Evolutionary conservation across 495 filamentous ascomycete genomes (phyloP), one percentile per base, ranked within the genome.

Genomic region (Xylaria scruposa): DNA sequence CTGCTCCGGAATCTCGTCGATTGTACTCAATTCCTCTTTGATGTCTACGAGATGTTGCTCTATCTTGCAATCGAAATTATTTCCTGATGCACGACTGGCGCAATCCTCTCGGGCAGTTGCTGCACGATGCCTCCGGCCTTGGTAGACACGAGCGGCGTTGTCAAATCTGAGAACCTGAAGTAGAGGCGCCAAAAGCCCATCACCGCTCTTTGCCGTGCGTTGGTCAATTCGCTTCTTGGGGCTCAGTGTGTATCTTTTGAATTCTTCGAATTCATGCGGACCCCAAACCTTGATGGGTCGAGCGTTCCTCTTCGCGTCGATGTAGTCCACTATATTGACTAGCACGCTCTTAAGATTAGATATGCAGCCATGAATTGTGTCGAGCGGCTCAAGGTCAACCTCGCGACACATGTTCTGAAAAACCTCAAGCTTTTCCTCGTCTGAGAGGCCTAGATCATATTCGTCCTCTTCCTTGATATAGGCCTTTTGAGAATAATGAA

Each of bases 241-340:
- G 0, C 68, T n/a, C 5, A 75, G 65, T 0, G 86, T 83, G 71
- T 89, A 87, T 0, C 61, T 12, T 3, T 75, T 77, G 67, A 89
- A 82, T n/a, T 65, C 70, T 0, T 59, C 29, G 29, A 78, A 70
- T 36, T 67, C 77, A 0, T 47, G 8, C 51, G 70, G 75, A 1
- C 19, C 33, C 77, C 86, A 88, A 26, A 76, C 71, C 40, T 68
- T 62, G 4, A 85, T 76, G 4, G 54, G 59, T 4, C 68, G 69
- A 2, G 74, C 72, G 4, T 74, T 73, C 19, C 78, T 81, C 67
- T 80, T 80, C 29, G 79, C 76, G 21, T 90, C 83, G 15, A 89
- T 80, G 1, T 88, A 75, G 74, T 89, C 86, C 2, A 89, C 78
- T 38, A 88, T 80, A 70, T 89, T 89, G 74, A 89, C 82, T 4